Base-by-base conservation (phyloP, 2,329 filamentous ascomycete species). In the Rugonectria rugulosa region DNA sequence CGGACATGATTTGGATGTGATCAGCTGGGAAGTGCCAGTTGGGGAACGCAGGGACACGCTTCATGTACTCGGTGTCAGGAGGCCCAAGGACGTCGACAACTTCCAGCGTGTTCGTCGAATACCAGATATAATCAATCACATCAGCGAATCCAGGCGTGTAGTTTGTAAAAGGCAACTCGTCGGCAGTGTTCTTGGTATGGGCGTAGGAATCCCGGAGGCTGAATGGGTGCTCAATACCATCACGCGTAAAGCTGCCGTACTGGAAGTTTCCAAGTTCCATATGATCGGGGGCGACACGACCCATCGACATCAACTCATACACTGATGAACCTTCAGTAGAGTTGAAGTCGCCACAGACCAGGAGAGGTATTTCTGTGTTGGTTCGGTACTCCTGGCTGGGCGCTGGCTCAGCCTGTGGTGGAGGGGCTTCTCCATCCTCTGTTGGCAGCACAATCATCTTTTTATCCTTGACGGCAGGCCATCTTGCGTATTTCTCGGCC, bases 41-140 rank as follows among this genome's bases (percentile, higher is more conserved):
- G 17, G 93, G 93, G 76, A 97, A 97, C 0, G 92, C 92, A 4
- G 93, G 92, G 21, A 97, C 91, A 47, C 88, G 85, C 73, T 91
- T 89, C 54, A 97, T 85, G 72, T 96, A 95, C 23, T 91, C 85
- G 61, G 88, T 85, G 72, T 97, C 93, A 3, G 96, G 91, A 37
- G 94, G 90, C 24, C 93, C 93, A 4, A 97, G 86, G 48, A 97
- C 76, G 48, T 89, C 89, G 15, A 91, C 88, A 20, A 96, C 90
- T 70, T 95, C 90, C 38, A 97, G 80, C 19, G 89, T 87, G 73
- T 95, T 97, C 54, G 92, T 94, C 53, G 92, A 93, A 76, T 96
- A 99, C 92, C 93, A 98, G 68, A 99, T 92, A 75, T 98, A 97
- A 73, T 99, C 95, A 64, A 99, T 90, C 53, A 96, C 91, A 59